These are phyloP conservation scores for Zanthoxylum bungeanum DNA, from an alignment of 345 rosid species.

Conservation along the genomic window DNA sequence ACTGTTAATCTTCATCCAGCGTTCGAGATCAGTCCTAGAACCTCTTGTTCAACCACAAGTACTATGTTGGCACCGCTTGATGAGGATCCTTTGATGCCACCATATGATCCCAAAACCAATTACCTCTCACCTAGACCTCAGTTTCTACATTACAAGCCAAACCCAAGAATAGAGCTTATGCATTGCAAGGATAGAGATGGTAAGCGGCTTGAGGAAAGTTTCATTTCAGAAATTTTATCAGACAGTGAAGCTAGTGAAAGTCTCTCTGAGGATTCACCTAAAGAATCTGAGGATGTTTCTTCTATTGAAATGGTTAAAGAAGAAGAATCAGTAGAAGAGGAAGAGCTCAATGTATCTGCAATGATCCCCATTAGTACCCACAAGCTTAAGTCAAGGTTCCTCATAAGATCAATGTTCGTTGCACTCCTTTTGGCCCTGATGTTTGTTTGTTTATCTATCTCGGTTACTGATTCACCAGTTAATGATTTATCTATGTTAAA, in stretches of 20 bases:
- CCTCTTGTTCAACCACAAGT: slow-evolving; percentile 26
- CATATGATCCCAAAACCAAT: slow-evolving; percentile 61
- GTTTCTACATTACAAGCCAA: slow-evolving; percentile 59
- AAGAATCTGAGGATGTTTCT: slow-evolving; percentile 36
- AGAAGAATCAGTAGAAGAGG: slow-evolving; percentile 25
- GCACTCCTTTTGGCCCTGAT: slow-evolving; percentile 40
- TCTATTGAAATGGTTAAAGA: slow-evolving; percentile 20
- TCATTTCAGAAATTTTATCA: slow-evolving; percentile 42
- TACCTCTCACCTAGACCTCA: slow-evolving; percentile 63
- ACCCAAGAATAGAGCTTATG: slow-evolving; percentile 46
- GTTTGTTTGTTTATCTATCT: slow-evolving; percentile 29
- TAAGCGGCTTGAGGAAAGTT: slow-evolving; percentile 47
- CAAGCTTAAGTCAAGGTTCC: slow-evolving; percentile 29
- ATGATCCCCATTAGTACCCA: slow-evolving; percentile 7
- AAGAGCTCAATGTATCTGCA: slow-evolving; percentile 26
- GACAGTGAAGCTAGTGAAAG: slow-evolving; percentile 51
- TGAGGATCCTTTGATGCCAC: slow-evolving; percentile 49
- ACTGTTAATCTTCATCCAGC: slow-evolving; percentile 45
- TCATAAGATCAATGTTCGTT: slow-evolving; percentile 34
- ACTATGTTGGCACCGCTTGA: slow-evolving; percentile 55
- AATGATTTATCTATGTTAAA: slow-evolving; percentile 24
- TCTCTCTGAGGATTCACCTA: slow-evolving; percentile 37
- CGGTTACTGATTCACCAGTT: slow-evolving; percentile 31
- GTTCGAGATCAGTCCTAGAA: slow-evolving; percentile 37
- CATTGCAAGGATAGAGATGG: slow-evolving; percentile 36